Evolutionary conservation across 331 rosid species (phyloP).

Genomic region (Acacia concinna): DNA sequence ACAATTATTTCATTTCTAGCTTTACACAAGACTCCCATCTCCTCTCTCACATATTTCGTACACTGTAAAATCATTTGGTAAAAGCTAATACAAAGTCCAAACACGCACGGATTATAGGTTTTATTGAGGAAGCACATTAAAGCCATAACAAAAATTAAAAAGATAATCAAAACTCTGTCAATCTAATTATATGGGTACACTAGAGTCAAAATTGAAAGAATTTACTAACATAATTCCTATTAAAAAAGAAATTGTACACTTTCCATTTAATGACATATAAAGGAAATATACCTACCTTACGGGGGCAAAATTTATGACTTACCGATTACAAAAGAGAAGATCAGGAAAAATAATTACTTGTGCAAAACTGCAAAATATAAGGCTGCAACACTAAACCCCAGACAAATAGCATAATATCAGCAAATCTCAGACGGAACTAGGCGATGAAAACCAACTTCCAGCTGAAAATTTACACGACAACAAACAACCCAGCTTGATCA

Average conservation of each 20-base stretch:
- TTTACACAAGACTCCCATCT: too few relatives aligned
- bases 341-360: conserved; percentile 30
- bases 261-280: conserved; percentile 13
- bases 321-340: conserved; percentile 31
- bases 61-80: too few relatives aligned
- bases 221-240: conserved; percentile 35
- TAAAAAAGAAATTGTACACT: conserved; percentile 28
- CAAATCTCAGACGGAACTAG: conserved; percentile 43
- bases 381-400: conserved; percentile 40
- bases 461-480: conserved; percentile 39
- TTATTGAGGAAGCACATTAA: background rate
- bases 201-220: conserved; percentile 6
- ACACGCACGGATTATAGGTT: background rate
- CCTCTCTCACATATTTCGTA: too few relatives aligned
- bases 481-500: conserved; percentile 41
- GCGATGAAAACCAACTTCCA: conserved; percentile 50
- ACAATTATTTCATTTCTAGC: too few relatives aligned
- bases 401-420: conserved; percentile 31
- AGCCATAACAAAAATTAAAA: background rate
- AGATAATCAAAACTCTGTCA: background rate
- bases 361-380: conserved; percentile 52
- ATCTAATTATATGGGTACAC: background rate
- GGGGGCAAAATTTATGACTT: conserved; percentile 25
- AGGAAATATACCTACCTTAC: conserved; percentile 26
- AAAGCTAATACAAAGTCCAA: too few relatives aligned